Base-by-base conservation (phyloP, 2,329 filamentous ascomycete genomes). In the Arthroderma sp. region DNA sequence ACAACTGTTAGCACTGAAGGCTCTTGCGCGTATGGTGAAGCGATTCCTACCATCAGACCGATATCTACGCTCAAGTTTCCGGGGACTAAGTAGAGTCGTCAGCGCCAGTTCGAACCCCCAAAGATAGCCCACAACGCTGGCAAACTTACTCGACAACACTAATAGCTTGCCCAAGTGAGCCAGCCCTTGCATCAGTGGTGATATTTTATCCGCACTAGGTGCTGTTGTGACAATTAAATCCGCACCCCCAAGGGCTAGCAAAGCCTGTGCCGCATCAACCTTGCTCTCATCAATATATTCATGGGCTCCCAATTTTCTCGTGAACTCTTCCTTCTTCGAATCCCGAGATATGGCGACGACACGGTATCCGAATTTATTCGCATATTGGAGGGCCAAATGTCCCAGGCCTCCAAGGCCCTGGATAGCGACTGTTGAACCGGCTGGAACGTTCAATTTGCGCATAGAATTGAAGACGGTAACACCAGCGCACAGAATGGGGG, bases 361-460 rank as follows among this genome's bases (percentile, higher is more conserved):
- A 41, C 34, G 73, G 42, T 94, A 69, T 48, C 87, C 86, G 87
- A 95, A 94, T 36, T 86, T 87, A 65, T 82, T 84, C 44, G 85
- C 86, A 66, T 93, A 94, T 68, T 94, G 88, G 55, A 83, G 72
- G 15, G 86, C 86, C 52, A 93, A 70, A 46, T 74, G 80, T 30
- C 86, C 86, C 46, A 94, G 74, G 56, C 86, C 85, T 5, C 72
- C 72, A 3, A 75, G 62, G 4, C 72, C 72, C 52, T 74, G 70
- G 9, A 75, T 57, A 0, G 70, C 72, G 3, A 75, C 68, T 3
- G 60, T 58, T 33, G 66, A 66, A 7, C 71, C 72, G 0, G 63
- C 55, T 0, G 55, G 52, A 41, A 73, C 59, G 29, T 65, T 61
- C 67, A 73, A 70, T 6, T 69, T 61, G 4, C 71, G 64, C 39